These are phyloP conservation scores for Colletotrichum coccodes DNA, from an alignment of 2,329 filamentous ascomycete species.

Conservation along the genomic window DNA sequence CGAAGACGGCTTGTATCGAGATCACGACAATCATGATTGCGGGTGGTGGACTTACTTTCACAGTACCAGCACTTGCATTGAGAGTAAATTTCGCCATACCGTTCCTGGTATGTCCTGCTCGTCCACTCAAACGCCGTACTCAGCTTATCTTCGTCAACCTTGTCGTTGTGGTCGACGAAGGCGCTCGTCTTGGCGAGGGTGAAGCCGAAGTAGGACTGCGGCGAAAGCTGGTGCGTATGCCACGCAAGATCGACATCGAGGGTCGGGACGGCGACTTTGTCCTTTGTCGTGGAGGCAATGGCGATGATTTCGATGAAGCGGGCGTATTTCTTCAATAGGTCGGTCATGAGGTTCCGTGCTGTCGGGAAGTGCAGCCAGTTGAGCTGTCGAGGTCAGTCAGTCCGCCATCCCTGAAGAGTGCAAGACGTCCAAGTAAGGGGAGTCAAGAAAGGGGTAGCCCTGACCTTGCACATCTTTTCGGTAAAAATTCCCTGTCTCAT, in stretches of 20 bases:
- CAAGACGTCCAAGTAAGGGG: neutral
- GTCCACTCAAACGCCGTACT: slow-evolving; percentile 76
- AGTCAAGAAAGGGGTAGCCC: neutral
- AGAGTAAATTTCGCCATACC: slow-evolving; percentile 71
- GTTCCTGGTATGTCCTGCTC: slow-evolving; percentile 70
- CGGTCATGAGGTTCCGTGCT: slow-evolving; percentile 65
- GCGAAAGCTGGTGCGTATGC: slow-evolving; percentile 79
- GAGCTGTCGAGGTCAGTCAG: slow-evolving; percentile 50
- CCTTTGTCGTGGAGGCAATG: slow-evolving; percentile 42
- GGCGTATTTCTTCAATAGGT: slow-evolving; percentile 69
- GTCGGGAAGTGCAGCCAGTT: slow-evolving; percentile 78
- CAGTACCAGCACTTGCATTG: slow-evolving; percentile 85
- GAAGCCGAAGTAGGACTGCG: slow-evolving; percentile 67
- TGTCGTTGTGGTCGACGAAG: slow-evolving; percentile 86
- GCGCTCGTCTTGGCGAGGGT: slow-evolving; percentile 55
- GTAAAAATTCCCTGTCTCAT: slow-evolving; percentile 53
- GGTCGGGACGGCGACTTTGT: slow-evolving; percentile 68
- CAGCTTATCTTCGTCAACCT: slow-evolving; percentile 76
- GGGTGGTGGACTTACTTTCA: slow-evolving; percentile 57
- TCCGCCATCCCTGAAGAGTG: neutral
- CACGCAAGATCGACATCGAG: slow-evolving; percentile 76
- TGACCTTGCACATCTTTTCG: slow-evolving; percentile 40
- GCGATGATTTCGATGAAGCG: slow-evolving; percentile 69
- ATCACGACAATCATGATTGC: neutral
- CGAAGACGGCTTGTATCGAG: neutral